Evolutionary conservation across 176 grass and related monocot species (phyloP), one percentile per base, ranked within the genome.

Genomic region (Tuctoria greenei): DNA sequence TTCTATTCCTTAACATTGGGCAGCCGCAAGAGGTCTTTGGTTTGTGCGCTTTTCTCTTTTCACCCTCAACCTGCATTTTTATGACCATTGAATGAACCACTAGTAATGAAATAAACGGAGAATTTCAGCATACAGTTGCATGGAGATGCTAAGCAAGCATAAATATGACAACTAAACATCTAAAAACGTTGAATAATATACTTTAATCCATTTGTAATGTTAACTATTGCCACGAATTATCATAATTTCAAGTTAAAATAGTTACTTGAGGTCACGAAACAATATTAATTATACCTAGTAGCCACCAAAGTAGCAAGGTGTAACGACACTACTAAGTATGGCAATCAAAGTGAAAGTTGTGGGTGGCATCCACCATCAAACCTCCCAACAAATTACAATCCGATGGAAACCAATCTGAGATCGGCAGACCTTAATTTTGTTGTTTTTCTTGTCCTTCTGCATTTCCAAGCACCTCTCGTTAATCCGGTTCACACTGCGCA

Each of bases 391-490:
- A 66, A 41, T 41, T 66, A 41, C 27, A 69, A 25, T 21, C 18
- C 3, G 31, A 28, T 17, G 0, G 15, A 25, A 17, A 67, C 40
- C 20, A 2, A 38, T 49, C 64, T 6, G 4, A 71, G 27, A 79
- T 75, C 58, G 51, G 18, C 72, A 83, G 35, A 92, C 95, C 91
- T 93, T 87, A 83, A 76, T 20, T 88, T 97, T 91, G 42, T 62
- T 71, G 77, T 79, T 86, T 31, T 84, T 97, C 85, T 97, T 89
- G 84, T 81, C 90, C 66, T 87, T 93, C 56, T 90, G 88, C 75
- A 97, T 64, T 61, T 97, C 95, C 79, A 93, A 83, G 79, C 95
- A 97, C 54, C 75, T 82, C 41, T 97, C 88, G 67, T 92, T 97
- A 16, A 97, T 97, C 63, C 79, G 73, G 65, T 79, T 97, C 20